Conservation (phyloP, 345 rosid genomes). For the Sonneratia caseolaris region DNA sequence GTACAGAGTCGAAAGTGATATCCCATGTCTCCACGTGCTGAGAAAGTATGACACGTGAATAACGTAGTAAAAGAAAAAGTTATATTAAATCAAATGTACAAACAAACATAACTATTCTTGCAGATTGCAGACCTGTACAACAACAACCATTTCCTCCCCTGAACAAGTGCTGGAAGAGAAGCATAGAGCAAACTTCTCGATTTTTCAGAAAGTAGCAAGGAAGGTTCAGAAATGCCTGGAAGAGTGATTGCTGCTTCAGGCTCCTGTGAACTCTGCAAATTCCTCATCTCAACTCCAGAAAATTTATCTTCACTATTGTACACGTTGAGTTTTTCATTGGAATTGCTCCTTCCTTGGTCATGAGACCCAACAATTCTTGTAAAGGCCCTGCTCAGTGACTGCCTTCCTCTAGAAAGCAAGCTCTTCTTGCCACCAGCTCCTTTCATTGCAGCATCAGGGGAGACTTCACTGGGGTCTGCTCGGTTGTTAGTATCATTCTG, state of each 20-base stretch:
- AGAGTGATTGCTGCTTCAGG: slow-evolving; percentile 24
- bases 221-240: slow-evolving; percentile 69
- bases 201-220: slow-evolving; percentile 67
- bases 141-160: slow-evolving; percentile 87
- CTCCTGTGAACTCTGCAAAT: slow-evolving; percentile 26
- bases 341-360: slow-evolving; percentile 38
- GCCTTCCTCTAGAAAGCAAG: slow-evolving; percentile 62
- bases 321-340: slow-evolving; percentile 25
- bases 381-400: slow-evolving; percentile 44
- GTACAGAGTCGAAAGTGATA: slow-evolving; percentile 81
- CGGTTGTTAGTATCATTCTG: slow-evolving; percentile 28
- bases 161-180: slow-evolving; percentile 80
- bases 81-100: not conserved
- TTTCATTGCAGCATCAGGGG: slow-evolving; percentile 31
- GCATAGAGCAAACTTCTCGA: slow-evolving; percentile 46
- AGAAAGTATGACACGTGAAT: slow-evolving; percentile 5
- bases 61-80: not conserved
- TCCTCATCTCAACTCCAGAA: slow-evolving; percentile 56
- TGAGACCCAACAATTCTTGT: slow-evolving; percentile 39
- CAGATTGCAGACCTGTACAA: slow-evolving; percentile 54
- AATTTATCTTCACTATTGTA: slow-evolving; percentile 22
- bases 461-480: slow-evolving; percentile 21
- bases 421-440: slow-evolving; percentile 52
- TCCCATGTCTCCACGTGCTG: slow-evolving; percentile 98
- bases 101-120: not conserved